These are phyloP conservation scores for Malus sylvestris DNA, from an alignment of 306 rosid species.

Conservation along the genomic window DNA sequence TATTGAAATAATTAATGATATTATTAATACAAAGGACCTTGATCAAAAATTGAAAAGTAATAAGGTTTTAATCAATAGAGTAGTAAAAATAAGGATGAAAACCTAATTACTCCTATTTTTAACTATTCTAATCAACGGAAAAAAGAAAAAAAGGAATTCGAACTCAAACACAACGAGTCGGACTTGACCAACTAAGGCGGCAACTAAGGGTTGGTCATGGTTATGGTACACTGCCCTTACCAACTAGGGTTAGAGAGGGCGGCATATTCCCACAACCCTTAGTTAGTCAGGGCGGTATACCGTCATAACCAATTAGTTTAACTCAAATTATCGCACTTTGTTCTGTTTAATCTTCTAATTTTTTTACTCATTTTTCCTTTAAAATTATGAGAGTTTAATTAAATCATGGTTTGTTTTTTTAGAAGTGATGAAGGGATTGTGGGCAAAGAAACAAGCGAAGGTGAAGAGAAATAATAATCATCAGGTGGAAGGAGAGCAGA, in stretches of 20 bases:
- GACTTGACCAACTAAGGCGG: not conserved
- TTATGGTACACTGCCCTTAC: not conserved
- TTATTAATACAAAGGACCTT: no score
- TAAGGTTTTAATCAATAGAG: no score
- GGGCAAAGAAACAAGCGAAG: constrained; percentile 85
- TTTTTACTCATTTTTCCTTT: not conserved
- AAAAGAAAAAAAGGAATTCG: no score
- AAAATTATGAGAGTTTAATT: constrained; percentile 9
- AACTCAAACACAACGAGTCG: no score
- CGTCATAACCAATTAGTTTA: not conserved
- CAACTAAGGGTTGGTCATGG: not conserved
- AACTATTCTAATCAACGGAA: not conserved
- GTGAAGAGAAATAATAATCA: constrained; percentile 39
- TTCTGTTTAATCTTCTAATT: not conserved
- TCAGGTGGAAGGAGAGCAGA: constrained; percentile 37
- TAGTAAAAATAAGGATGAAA: no score
- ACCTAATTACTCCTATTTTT: no score
- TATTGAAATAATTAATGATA: no score
- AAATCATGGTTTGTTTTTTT: constrained; percentile 9
- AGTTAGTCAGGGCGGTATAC: not conserved
- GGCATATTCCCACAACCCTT: not conserved
- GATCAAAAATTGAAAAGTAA: no score
- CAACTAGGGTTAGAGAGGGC: not conserved
- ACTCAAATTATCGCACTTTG: not conserved
- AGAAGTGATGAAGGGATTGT: constrained; percentile 84